These are phyloP conservation scores for Sabuloglossum arenarium DNA, from an alignment of 495 filamentous ascomycete genomes.

Conservation along the genomic window DNA sequence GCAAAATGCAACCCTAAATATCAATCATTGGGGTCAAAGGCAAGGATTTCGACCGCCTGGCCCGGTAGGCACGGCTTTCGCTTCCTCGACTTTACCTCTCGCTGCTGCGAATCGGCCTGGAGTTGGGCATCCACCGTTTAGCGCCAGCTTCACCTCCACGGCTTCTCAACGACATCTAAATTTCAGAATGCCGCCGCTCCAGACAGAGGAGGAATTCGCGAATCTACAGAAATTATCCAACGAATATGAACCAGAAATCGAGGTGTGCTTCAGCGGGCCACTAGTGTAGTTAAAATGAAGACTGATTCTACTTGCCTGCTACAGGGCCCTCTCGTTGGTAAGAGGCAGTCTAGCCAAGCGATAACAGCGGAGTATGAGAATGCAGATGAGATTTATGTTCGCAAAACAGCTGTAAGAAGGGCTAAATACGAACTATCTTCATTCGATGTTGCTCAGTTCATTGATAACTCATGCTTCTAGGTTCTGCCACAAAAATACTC, in stretches of 20 bases:
- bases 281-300: neutral
- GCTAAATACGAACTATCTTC: neutral
- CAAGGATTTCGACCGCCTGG: neutral
- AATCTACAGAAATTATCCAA: conserved; percentile 22
- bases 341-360: conserved; percentile 50
- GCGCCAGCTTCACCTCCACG: conserved; percentile 8
- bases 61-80: neutral
- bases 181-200: conserved; percentile 11
- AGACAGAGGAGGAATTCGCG: conserved; percentile 20
- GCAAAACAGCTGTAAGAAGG: conserved; percentile 61
- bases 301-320: neutral
- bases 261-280: conserved; percentile 12
- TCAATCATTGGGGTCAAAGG: neutral
- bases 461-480: conserved; percentile 21
- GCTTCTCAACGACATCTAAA: conserved; percentile 2
- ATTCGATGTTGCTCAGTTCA: neutral
- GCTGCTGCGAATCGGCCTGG: neutral
- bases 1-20: neutral
- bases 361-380: conserved; percentile 80
- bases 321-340: conserved; percentile 68
- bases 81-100: neutral
- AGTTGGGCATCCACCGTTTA: conserved; percentile 1
- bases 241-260: conserved; percentile 20
- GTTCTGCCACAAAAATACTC: conserved; percentile 67
- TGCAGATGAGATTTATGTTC: conserved; percentile 64